Evolutionary conservation across 1,284 basidiomycete genomes (phyloP), one percentile per base, ranked within the genome.

Genomic region (Vanrija sp.): DNA sequence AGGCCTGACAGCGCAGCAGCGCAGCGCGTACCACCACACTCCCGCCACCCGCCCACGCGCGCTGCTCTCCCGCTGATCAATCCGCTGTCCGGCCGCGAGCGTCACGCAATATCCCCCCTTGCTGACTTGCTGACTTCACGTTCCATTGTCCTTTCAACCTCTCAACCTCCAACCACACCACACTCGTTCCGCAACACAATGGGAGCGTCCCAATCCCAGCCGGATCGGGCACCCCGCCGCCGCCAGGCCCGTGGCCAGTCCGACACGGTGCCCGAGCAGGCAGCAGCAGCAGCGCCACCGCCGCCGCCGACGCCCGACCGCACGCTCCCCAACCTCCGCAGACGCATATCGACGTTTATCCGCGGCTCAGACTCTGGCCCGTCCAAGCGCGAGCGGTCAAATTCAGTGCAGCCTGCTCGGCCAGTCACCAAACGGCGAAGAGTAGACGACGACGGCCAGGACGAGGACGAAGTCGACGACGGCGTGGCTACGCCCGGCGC

Each of bases 141-240:
- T 34, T 28, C 28, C 10, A 34, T 34, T 14, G 34, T 34, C 34
- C 34, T 15, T 29, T 29, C 28, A 7, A 29, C 10, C 28, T 8
- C 28, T 29, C 10, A 12, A 8, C 14, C 28, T 28, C 28, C 28
- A 28, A 28, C 28, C 28, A 28, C 28, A 28, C 28, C 12, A 34
- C 34, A 34, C 34, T 34, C 34, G 12, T 34, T 34, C 34, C 34
- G 12, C 14, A 40, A 21, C 50, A 52, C 16, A 19, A 68, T 68
- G 66, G 66, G 66, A 12, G 57, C 65, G 19, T 61, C 65, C 23
- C 66, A 68, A n/a, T 66, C 65, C 21, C 63, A 61, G 43, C 59
- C 56, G 6, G 43, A 43, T 6, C 55, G 62, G 38, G 3, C 26
- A 18, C 3, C n/a, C 10, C 34, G 8, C 15, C 6, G 14, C 16